Evolutionary conservation across 1,284 basidiomycete species (phyloP).

Genomic region (Cryptococcus sp.): DNA sequence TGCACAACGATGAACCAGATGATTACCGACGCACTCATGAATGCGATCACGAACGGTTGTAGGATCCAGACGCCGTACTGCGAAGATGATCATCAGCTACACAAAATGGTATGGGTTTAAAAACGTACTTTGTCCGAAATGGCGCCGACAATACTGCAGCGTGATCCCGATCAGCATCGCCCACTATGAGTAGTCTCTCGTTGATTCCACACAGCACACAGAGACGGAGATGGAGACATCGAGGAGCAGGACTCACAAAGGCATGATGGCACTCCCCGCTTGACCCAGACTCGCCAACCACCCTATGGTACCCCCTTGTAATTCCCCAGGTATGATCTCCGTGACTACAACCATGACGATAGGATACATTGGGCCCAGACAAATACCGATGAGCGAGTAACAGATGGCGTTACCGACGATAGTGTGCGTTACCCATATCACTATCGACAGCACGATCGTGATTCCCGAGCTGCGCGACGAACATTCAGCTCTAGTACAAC

Average conservation of each 20-base stretch:
- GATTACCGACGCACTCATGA: slow-evolving; percentile 31
- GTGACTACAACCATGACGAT: slow-evolving; percentile 56
- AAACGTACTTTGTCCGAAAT: slow-evolving; percentile 33
- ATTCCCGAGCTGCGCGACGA: slow-evolving; percentile 23
- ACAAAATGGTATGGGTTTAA: background rate
- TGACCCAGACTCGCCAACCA: slow-evolving; percentile 64
- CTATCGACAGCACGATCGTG: slow-evolving; percentile 57
- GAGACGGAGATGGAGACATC: no score
- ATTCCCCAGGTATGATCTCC: slow-evolving; percentile 61
- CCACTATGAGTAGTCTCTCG: background rate
- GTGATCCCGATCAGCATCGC: background rate
- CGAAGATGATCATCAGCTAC: background rate
- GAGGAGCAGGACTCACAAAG: slow-evolving; percentile 54
- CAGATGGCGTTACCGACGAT: slow-evolving; percentile 63
- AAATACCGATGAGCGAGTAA: slow-evolving; percentile 60
- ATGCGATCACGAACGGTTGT: slow-evolving; percentile 44
- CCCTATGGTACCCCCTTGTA: slow-evolving; percentile 66
- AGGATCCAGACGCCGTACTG: slow-evolving; percentile 46
- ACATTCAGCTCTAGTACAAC: background rate
- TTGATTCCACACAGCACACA: no score
- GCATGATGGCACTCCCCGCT: slow-evolving; percentile 66
- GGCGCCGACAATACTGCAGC: slow-evolving; percentile 37
- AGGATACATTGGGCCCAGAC: slow-evolving; percentile 63
- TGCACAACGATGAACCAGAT: slow-evolving; percentile 35
- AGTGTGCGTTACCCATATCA: slow-evolving; percentile 66